A percentile compares a stretch with the other conserved stretches of the same genome.
Conservation (phyloP, 1,139 yeast genomes). For the Lodderomyces elongisporus region DNA sequence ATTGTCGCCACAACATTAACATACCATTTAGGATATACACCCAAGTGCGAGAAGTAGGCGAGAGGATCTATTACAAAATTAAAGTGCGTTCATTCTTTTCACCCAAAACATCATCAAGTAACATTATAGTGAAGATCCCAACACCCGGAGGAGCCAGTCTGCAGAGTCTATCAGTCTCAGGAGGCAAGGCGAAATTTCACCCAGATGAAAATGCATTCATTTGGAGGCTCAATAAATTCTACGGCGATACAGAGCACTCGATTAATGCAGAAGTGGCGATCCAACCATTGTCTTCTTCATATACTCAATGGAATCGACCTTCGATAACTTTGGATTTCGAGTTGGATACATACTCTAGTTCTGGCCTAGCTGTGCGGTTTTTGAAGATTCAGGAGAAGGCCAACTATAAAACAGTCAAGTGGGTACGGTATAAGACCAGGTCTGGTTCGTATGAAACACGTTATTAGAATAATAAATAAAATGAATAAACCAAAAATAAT, state of each 20-base stretch:
- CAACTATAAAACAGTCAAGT: slow-evolving; percentile 71
- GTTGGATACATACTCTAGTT: slow-evolving; percentile 71
- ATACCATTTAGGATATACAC: slow-evolving; percentile 74
- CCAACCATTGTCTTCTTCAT: slow-evolving; percentile 13
- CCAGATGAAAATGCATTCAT: slow-evolving; percentile 60
- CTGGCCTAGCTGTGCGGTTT: slow-evolving; percentile 72
- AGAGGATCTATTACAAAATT: slow-evolving; percentile 51
- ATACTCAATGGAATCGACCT: slow-evolving; percentile 59
- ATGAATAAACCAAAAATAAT: too few species aligned
- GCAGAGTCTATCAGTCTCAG: slow-evolving; percentile 45
- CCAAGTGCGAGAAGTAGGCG: slow-evolving; percentile 49
- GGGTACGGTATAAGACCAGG: slow-evolving; percentile 75
- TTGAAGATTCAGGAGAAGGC: slow-evolving; percentile 63
- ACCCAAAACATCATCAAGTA: slow-evolving; percentile 57
- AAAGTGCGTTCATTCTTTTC: slow-evolving; percentile 62
- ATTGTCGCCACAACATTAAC: slow-evolving; percentile 49
- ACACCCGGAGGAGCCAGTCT: slow-evolving; percentile 61
- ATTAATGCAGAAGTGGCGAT: slow-evolving; percentile 49
- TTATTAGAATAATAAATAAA: slow-evolving; percentile 30
- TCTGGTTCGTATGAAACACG: slow-evolving; percentile 81
- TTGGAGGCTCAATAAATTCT: slow-evolving; percentile 69
- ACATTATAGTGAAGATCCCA: slow-evolving; percentile 62
- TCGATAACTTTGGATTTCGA: slow-evolving; percentile 71
- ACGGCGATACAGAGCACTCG: slow-evolving; percentile 61
- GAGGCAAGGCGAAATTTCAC: slow-evolving; percentile 65